Conservation (phyloP, 2,329 filamentous ascomycete genomes). For the Malbranchea cinnamomea region DNA sequence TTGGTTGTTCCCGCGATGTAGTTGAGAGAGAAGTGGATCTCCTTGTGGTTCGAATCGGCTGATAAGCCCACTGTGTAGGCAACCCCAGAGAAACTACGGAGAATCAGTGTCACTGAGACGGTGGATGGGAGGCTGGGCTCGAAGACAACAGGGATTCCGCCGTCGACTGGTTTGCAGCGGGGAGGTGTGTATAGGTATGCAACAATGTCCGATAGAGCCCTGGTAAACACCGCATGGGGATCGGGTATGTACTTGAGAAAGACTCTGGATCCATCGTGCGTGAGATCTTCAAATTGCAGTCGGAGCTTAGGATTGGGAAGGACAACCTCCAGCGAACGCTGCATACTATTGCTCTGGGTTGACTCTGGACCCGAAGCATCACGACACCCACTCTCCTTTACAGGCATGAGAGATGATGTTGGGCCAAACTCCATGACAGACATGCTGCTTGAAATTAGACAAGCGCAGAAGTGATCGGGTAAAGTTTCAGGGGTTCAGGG, state of each 20-base stretch:
- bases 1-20: constrained; percentile 44
- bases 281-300: constrained; percentile 20
- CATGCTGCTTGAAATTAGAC: no score
- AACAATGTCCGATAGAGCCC: constrained; percentile 54
- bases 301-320: constrained; percentile 25
- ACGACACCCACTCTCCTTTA: no score
- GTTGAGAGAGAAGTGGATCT: constrained; percentile 70
- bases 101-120: constrained; percentile 69
- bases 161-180: background rate
- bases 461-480: no score
- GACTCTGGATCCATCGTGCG: constrained; percentile 39
- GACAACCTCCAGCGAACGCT: no score
- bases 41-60: constrained; percentile 74
- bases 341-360: no score
- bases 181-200: constrained; percentile 49
- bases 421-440: no score
- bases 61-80: constrained; percentile 76
- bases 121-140: constrained; percentile 42
- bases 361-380: no score
- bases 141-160: constrained; percentile 12
- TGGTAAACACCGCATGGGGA: constrained; percentile 41
- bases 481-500: no score
- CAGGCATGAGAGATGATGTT: no score
- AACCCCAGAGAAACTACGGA: constrained; percentile 67
- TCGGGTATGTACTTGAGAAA: constrained; percentile 57